Percentiles rank a stretch among this genome's conserved stretches.
phyloP scores from a whole-genome alignment of 2,329 filamentous ascomycete genomes.

The Pestalotiopsis sp. region DNA sequence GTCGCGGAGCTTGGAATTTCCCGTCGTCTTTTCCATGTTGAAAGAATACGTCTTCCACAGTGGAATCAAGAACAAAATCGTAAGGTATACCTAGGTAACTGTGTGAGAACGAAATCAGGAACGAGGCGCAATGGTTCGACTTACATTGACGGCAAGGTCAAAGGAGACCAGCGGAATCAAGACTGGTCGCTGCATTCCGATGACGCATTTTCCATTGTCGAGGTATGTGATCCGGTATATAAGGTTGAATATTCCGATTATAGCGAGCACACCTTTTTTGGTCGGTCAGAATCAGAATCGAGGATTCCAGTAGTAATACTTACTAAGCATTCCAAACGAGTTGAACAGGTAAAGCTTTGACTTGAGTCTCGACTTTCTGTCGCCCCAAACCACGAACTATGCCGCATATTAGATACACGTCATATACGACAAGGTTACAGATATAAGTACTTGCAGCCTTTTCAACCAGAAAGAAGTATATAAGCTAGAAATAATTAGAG shows the following conservation, averaged over 20 bases:
- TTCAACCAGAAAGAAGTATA: conserved; percentile 67
- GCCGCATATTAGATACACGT: background rate
- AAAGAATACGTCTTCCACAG: conserved; percentile 37
- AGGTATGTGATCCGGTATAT: conserved; percentile 62
- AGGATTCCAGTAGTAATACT: conserved; percentile 16
- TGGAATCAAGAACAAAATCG: conserved; percentile 62
- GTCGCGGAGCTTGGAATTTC: background rate
- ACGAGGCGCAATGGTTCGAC: conserved; percentile 3
- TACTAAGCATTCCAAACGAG: conserved; percentile 58
- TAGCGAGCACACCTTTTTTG: conserved; percentile 39
- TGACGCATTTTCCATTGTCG: conserved; percentile 58
- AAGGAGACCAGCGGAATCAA: conserved; percentile 65
- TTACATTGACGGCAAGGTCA: conserved; percentile 60
- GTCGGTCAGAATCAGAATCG: background rate
- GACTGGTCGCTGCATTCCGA: conserved; percentile 60
- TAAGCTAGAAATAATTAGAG: conserved; percentile 39
- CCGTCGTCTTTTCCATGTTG: conserved; percentile 3
- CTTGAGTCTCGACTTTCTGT: conserved; percentile 48
- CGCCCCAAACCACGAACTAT: conserved; percentile 61
- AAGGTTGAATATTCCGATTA: conserved; percentile 60
- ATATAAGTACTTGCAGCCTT: conserved; percentile 52
- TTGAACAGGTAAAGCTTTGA: conserved; percentile 66
- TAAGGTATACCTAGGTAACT: conserved; percentile 54
- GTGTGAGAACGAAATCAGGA: background rate
- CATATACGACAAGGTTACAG: background rate